phyloP scores from a whole-genome alignment of 1,139 yeast genomes.

The Candida sojae region DNA sequence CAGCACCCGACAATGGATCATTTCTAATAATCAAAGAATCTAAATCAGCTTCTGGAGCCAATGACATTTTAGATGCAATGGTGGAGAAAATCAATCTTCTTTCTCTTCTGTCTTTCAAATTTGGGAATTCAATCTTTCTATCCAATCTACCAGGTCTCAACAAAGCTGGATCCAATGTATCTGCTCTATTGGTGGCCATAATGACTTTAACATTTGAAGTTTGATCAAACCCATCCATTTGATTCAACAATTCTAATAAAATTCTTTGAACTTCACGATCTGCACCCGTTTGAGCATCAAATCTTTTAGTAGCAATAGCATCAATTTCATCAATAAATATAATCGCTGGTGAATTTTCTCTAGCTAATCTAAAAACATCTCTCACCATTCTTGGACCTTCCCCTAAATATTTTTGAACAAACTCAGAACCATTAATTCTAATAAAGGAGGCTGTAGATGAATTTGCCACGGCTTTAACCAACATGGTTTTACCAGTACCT shows the following conservation, averaged over 20 bases:
- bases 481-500: conserved; percentile 99
- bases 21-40: conserved; percentile 94
- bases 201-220: conserved; percentile 93
- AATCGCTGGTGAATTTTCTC: conserved; percentile 96
- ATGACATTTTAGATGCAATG: conserved; percentile 94
- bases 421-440: conserved; percentile 96
- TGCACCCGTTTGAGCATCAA: conserved; percentile 99
- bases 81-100: conserved; percentile 95
- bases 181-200: conserved; percentile 99
- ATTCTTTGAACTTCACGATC: conserved; percentile 99
- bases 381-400: conserved; percentile 99
- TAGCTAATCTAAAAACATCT: conserved; percentile 94
- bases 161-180: conserved; percentile 95
- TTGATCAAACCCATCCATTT: conserved; percentile 99
- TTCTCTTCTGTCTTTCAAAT: conserved; percentile 93
- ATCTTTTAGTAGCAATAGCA: conserved; percentile 98
- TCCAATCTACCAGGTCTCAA: conserved; percentile 98
- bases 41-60: conserved; percentile 96
- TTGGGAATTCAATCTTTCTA: conserved; percentile 96
- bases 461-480: conserved; percentile 98
- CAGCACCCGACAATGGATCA: conserved; percentile 96
- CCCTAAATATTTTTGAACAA: conserved; percentile 96
- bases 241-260: conserved; percentile 90
- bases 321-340: conserved; percentile 98
- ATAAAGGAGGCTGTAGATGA: conserved; percentile 94